These are phyloP conservation scores for Ceratocystis papillata DNA, from an alignment of 2,329 filamentous ascomycete species.

Conservation along the genomic window DNA sequence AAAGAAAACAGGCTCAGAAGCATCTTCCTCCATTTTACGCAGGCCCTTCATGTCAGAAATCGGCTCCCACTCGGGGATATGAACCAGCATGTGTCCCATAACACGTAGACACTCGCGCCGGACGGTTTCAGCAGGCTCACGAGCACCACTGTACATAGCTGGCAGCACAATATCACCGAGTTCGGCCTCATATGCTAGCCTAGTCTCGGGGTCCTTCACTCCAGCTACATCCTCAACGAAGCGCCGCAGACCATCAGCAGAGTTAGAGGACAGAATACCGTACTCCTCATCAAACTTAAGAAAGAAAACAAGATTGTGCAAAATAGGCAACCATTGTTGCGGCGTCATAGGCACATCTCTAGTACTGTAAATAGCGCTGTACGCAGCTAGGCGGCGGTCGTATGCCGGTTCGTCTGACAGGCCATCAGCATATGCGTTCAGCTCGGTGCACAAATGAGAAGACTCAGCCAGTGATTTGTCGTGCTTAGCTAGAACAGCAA, in stretches of 20 bases:
- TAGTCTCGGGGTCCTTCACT: slow-evolving; percentile 30
- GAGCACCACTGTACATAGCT: slow-evolving; percentile 63
- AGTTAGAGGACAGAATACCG: slow-evolving; percentile 67
- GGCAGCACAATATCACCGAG: slow-evolving; percentile 59
- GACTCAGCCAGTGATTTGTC: slow-evolving; percentile 51
- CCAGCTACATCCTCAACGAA: slow-evolving; percentile 57
- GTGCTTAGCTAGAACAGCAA: slow-evolving; percentile 57
- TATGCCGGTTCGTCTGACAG: slow-evolving; percentile 82
- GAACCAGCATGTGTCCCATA: slow-evolving; percentile 64
- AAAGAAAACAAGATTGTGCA: slow-evolving; percentile 83
- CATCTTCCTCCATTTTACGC: slow-evolving; percentile 45
- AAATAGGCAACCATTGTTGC: slow-evolving; percentile 73
- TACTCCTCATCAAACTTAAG: slow-evolving; percentile 81
- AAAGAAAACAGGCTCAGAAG: slow-evolving; percentile 68
- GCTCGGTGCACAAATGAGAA: slow-evolving; percentile 59
- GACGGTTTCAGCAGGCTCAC: slow-evolving; percentile 71
- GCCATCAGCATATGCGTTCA: slow-evolving; percentile 66
- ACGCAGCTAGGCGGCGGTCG: slow-evolving; percentile 66
- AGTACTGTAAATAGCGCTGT: slow-evolving; percentile 56
- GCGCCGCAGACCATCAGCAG: slow-evolving; percentile 65
- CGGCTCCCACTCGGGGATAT: slow-evolving; percentile 56
- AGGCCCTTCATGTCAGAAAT: slow-evolving; percentile 65
- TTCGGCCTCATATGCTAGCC: slow-evolving; percentile 45
- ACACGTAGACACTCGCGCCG: slow-evolving; percentile 71
- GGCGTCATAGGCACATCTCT: slow-evolving; percentile 50